These are phyloP conservation scores for Plantago ovata DNA, from an alignment of 257 asterid genomes.

Conservation along the genomic window DNA sequence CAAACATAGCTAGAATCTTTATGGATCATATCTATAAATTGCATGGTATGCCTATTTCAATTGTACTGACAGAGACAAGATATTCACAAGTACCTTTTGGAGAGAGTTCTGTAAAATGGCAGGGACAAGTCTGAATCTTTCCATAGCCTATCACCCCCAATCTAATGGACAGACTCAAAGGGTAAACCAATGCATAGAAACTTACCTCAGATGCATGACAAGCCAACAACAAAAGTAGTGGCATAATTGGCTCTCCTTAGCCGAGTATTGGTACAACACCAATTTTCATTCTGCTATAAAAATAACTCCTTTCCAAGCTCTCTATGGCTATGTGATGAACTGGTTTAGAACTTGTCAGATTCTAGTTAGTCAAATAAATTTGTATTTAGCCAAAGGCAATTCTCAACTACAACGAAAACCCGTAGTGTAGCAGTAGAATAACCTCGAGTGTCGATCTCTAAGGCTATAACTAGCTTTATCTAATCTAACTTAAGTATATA, in stretches of 20 bases:
- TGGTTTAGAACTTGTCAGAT: too few species aligned
- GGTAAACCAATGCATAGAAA: slow-evolving; percentile 2
- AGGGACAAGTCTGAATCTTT: neutral
- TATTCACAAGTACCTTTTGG: slow-evolving; percentile 5
- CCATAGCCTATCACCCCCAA: slow-evolving; percentile 1
- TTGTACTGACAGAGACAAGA: slow-evolving; percentile 3
- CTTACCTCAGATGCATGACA: slow-evolving; percentile 10
- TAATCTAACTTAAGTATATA: too few species aligned
- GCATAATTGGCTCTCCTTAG: neutral
- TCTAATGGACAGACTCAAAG: slow-evolving; percentile 1
- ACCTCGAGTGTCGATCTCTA: too few species aligned
- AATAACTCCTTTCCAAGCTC: too few species aligned
- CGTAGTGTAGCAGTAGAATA: too few species aligned
- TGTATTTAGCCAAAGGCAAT: too few species aligned
- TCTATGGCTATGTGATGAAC: too few species aligned
- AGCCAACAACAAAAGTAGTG: neutral
- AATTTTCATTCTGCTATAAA: neutral
- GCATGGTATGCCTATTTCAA: too few species aligned
- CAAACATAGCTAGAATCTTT: neutral
- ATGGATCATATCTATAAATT: neutral
- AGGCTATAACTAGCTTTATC: too few species aligned
- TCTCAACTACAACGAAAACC: too few species aligned
- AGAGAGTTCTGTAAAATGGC: neutral
- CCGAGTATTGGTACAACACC: slow-evolving; percentile 4
- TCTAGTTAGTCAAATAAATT: too few species aligned